Evolutionary conservation across 75 land plant genomes (phyloP), one percentile per base, ranked within the genome.

Genomic region (Selaginella moellendorffii): DNA sequence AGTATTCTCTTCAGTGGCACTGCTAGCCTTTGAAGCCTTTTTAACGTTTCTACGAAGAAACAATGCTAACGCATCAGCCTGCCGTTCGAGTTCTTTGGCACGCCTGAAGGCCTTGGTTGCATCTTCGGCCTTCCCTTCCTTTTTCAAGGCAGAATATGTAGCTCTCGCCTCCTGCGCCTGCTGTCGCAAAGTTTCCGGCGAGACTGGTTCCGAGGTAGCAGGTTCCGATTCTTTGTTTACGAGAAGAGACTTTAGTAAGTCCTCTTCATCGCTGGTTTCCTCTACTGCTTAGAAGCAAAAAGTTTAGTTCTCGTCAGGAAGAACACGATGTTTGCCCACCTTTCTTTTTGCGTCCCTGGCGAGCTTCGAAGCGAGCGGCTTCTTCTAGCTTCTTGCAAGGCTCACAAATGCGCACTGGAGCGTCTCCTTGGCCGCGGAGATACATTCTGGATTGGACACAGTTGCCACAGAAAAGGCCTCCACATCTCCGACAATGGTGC

Each of bases 401-500:
- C 22, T 85, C 85, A 66, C 98, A 93, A 61, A 93, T 79, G 46
- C 96, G 77, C 14, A 90, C 98, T 2, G 87, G 87, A 17, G 79
- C 78, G 29, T 89, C 90, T 30, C 98, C 98, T 77, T 93, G 98
- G 21, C 98, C 98, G 17, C 98, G 81, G 31, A 93, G 75, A 63
- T 67, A 31, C 81, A 83, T 68, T 27, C 90, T 75, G 42, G 80
- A 85, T 63, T 71, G 77, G 18, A 95, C 83, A 70, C 98, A 93
- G 62, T 71, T 86, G 62, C 75, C 77, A 74, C 98, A 93, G 65
- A 93, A 93, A 21, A 93, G 29, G 19, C 98, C 97, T 23, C 98
- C 98, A 77, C 98, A 93, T 74, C 98, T 85, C 56, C 98, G 90
- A 64, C 98, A 93, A 54, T 93, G 96, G 65, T 93, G 96, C 98